Percentiles rank a stretch among this genome's conserved stretches.
Evolutionary conservation across 805 yeast genomes (phyloP).

Genomic region (Metschnikowia anglica): DNA sequence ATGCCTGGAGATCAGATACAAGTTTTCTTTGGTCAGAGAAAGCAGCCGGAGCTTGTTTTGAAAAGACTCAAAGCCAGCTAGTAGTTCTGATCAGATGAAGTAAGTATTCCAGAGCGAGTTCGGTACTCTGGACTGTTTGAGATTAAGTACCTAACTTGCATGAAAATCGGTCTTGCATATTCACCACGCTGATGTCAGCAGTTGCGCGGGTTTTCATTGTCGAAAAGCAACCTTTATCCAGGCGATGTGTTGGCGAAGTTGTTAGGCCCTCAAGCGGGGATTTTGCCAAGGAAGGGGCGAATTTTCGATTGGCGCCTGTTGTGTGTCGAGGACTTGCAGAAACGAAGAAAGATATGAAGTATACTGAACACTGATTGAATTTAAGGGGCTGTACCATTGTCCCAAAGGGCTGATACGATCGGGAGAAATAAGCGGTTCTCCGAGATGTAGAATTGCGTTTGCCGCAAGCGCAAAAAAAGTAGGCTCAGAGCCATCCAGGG

Average conservation of each 20-base stretch:
- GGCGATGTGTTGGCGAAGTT: neutral
- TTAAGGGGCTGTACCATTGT: neutral
- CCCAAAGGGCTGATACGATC: neutral
- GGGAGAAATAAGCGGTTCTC: neutral
- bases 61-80: no score
- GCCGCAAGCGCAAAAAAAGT: neutral
- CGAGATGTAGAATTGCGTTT: neutral
- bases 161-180: constrained; percentile 2
- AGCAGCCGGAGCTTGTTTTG: no score
- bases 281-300: neutral
- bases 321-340: neutral
- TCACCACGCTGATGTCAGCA: neutral
- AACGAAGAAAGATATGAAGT: neutral
- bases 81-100: neutral
- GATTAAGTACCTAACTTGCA: neutral
- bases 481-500: neutral
- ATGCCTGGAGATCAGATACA: no score
- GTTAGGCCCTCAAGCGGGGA: neutral
- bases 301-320: neutral
- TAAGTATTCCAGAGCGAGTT: neutral
- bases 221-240: neutral
- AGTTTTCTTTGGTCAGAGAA: no score
- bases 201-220: no score
- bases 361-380: no score
- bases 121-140: constrained; percentile 1